Evolutionary conservation across 768 basidiomycete species (phyloP).

Genomic region (Terana coerulea): DNA sequence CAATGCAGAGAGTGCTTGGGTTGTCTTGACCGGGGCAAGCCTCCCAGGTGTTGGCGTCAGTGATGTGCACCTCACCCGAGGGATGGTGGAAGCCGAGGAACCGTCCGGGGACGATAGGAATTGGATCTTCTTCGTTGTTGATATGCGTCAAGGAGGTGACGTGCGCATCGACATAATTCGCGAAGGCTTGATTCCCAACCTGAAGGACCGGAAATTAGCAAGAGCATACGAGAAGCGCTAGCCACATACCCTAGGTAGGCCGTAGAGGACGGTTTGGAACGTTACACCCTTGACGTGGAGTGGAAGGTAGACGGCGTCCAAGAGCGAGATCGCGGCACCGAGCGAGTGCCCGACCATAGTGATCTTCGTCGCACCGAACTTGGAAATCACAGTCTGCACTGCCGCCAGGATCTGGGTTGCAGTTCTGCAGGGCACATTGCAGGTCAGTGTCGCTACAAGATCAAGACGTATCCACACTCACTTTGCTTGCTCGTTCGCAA

Average conservation of each 20-base stretch:
- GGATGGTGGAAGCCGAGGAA: conserved; percentile 44
- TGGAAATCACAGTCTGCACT: conserved; percentile 37
- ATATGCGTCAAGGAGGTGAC: conserved; percentile 40
- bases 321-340: conserved; percentile 35
- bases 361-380: conserved; percentile 32
- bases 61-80: conserved; percentile 31
- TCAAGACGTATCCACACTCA: conserved; percentile 22
- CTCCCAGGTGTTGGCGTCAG: conserved; percentile 44
- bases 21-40: conserved; percentile 61
- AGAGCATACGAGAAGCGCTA: background rate
- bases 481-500: conserved; percentile 40
- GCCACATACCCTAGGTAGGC: conserved; percentile 32
- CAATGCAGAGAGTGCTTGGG: conserved; percentile 40
- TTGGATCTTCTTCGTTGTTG: conserved; percentile 41
- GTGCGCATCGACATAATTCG: conserved; percentile 45
- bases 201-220: conserved; percentile 7
- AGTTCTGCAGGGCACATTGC: conserved; percentile 25
- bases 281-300: conserved; percentile 31
- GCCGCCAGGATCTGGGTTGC: conserved; percentile 40
- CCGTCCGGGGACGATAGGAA: conserved; percentile 29
- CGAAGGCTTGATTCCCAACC: conserved; percentile 55
- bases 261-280: conserved; percentile 31
- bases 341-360: conserved; percentile 44
- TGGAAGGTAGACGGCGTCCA: conserved; percentile 37
- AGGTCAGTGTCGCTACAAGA: background rate